Conservation (phyloP, 1,284 basidiomycete species). For the Paramarasmius palmivorus region DNA sequence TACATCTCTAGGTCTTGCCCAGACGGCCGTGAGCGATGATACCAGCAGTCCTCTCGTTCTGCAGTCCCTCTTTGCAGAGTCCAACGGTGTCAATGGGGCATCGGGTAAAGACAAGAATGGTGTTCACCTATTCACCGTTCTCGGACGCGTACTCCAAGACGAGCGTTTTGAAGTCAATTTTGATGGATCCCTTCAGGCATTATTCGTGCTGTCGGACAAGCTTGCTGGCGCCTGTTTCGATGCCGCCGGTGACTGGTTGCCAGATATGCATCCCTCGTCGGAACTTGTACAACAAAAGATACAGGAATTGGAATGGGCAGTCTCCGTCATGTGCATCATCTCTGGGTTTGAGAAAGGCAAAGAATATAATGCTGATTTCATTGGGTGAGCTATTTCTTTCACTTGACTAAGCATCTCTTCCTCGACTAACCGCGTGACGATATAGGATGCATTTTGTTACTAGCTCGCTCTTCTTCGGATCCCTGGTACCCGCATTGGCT, state of each 20-base stretch:
- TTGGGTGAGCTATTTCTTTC: constrained; percentile 36
- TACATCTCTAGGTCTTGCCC: constrained; percentile 38
- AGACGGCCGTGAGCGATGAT: constrained; percentile 38
- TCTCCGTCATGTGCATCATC: constrained; percentile 40
- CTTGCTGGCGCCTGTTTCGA: constrained; percentile 39
- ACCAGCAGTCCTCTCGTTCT: constrained; percentile 22
- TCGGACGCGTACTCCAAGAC: constrained; percentile 46
- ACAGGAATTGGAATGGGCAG: constrained; percentile 46
- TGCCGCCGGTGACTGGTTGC: constrained; percentile 51
- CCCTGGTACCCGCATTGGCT: constrained; percentile 36
- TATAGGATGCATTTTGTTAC: constrained; percentile 56
- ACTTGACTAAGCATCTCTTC: not conserved
- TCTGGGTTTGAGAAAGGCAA: constrained; percentile 38
- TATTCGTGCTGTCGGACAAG: constrained; percentile 29
- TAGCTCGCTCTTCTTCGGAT: constrained; percentile 51
- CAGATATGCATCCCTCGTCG: constrained; percentile 27
- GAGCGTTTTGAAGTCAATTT: constrained; percentile 29
- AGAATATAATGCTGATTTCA: constrained; percentile 46
- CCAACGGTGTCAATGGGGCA: constrained; percentile 20
- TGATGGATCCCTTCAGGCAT: constrained; percentile 21
- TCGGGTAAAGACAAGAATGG: no score
- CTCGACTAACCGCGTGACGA: not conserved
- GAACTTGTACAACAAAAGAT: constrained; percentile 41
- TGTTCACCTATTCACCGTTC: constrained; percentile 41
- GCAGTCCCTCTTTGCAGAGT: constrained; percentile 21